Conservation (phyloP, 129 eudicot species). For the sunflower (Helianthus annuus) region DNA sequence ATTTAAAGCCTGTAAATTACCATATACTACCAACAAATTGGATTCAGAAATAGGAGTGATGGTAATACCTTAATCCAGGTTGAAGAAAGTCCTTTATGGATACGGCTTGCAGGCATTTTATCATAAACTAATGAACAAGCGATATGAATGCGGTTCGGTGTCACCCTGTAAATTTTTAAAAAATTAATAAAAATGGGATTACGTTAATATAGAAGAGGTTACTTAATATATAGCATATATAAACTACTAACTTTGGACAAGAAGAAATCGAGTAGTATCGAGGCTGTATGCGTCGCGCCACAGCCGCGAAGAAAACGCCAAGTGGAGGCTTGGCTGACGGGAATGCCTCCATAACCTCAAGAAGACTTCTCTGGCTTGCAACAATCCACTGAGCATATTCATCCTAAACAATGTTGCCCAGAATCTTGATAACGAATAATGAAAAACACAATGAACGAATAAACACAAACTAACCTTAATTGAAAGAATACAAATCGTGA, state of each 20-base stretch:
- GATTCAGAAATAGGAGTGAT: constrained; percentile 1
- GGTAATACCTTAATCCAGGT: constrained; percentile 39
- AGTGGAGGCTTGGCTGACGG: constrained; percentile 87
- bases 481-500: too few relatives aligned
- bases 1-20: background rate
- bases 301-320: constrained; percentile 93
- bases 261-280: constrained; percentile 87
- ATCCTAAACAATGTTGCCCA: too few relatives aligned
- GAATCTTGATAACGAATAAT: too few relatives aligned
- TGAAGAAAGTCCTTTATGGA: constrained; percentile 65
- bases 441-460: too few relatives aligned
- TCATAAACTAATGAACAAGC: constrained; percentile 65
- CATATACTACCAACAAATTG: background rate
- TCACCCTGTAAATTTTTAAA: constrained; percentile 37
- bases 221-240: background rate
- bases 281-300: constrained; percentile 90
- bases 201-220: background rate
- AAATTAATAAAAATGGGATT: background rate
- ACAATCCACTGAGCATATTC: constrained; percentile 91
- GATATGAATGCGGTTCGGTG: constrained; percentile 43
- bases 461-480: too few relatives aligned
- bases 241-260: constrained; percentile 48
- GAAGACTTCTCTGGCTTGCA: constrained; percentile 78
- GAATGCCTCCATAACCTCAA: constrained; percentile 85
- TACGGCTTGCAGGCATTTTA: constrained; percentile 77